These are phyloP conservation scores for Globisporangium emineosum DNA, from an alignment of 352 stramenopile genomes.

Conservation along the genomic window DNA sequence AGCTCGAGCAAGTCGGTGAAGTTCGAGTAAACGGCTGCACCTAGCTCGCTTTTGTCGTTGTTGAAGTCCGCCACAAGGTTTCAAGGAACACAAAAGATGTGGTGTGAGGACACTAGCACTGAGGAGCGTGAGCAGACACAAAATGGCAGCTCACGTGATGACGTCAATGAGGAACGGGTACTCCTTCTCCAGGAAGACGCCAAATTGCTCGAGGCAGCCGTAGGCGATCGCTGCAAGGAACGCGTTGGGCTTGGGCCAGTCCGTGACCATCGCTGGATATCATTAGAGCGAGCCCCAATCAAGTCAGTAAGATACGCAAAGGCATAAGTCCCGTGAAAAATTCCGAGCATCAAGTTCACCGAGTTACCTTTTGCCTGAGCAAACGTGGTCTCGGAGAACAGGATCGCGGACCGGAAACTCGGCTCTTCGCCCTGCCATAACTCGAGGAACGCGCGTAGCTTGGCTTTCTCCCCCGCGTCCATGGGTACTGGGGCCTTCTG, in stretches of 20 bases:
- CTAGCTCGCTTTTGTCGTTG: constrained; percentile 32
- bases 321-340: too few species aligned
- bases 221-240: constrained; percentile 56
- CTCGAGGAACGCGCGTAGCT: constrained; percentile 47
- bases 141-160: constrained; percentile 19
- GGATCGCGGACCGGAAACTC: constrained; percentile 48
- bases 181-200: constrained; percentile 34
- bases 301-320: background rate
- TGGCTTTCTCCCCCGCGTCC: constrained; percentile 27
- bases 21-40: constrained; percentile 40
- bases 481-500: background rate
- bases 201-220: constrained; percentile 47
- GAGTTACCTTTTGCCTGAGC: constrained; percentile 49
- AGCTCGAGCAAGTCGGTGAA: constrained; percentile 27
- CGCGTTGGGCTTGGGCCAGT: constrained; percentile 47
- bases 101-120: too few species aligned
- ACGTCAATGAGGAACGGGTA: constrained; percentile 46
- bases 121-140: too few species aligned
- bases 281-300: background rate
- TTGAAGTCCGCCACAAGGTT: background rate
- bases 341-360: too few species aligned
- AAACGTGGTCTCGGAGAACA: constrained; percentile 65
- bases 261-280: constrained; percentile 28
- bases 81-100: too few species aligned
- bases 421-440: constrained; percentile 46